Evolutionary conservation across 371 early-diverging fungal species (phyloP).

Genomic region (Mucor piriformis): DNA sequence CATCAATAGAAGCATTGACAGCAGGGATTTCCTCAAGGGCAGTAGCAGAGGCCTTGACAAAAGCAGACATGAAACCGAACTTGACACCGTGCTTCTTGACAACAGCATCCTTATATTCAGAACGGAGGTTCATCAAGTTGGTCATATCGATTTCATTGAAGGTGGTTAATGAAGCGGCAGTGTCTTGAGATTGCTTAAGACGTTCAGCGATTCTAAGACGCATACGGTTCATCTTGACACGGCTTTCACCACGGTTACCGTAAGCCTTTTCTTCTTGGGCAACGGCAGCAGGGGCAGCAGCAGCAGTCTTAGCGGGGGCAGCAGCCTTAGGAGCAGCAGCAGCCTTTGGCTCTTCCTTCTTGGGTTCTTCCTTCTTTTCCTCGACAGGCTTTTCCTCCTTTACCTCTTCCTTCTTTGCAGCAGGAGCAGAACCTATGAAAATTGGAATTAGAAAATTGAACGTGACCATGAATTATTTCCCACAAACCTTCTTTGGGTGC

Average conservation of each 20-base stretch:
- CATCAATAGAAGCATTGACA: conserved; percentile 93
- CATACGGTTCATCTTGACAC: conserved; percentile 98
- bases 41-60: conserved; percentile 86
- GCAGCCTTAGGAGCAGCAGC: conserved; percentile 37
- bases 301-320: conserved; percentile 39
- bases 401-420: conserved; percentile 45
- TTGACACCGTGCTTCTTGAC: conserved; percentile 94
- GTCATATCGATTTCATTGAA: conserved; percentile 99
- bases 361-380: conserved; percentile 34
- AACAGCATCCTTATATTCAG: conserved; percentile 91
- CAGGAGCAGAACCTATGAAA: conserved; percentile 38
- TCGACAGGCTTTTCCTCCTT: conserved; percentile 34
- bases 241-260: conserved; percentile 63
- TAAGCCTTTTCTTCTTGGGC: conserved; percentile 33
- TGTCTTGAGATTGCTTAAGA: conserved; percentile 96
- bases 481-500: conserved; percentile 65
- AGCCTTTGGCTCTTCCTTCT: conserved; percentile 27
- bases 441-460: neutral
- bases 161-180: conserved; percentile 95
- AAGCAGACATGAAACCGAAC: conserved; percentile 98
- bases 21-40: conserved; percentile 90
- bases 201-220: conserved; percentile 91
- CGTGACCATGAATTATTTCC: neutral
- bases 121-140: conserved; percentile 86
- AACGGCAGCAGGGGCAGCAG: conserved; percentile 33